Base-by-base conservation (phyloP, 2,329 filamentous ascomycete genomes). In the Stemphylium beticola region DNA sequence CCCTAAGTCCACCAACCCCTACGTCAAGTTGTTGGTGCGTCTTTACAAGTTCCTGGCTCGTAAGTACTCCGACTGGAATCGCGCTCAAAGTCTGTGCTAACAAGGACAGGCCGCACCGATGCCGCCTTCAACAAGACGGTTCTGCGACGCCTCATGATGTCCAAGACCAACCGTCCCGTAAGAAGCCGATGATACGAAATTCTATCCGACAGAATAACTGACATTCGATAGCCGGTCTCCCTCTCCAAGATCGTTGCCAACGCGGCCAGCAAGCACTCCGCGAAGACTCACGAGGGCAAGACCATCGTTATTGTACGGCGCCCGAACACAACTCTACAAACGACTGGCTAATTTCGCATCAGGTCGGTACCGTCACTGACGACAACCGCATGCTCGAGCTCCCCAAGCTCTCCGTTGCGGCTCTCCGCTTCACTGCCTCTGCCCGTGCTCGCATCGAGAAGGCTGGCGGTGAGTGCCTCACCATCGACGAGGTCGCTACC, bases 71-170 rank as follows among this genome's bases (percentile, higher is more conserved):
- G 14, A 18, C 14, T 17, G 29, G 18, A 24, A 46, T 55, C 54
- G 37, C 34, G 42, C 58, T 36, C 49, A 49, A 42, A 50, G 50
- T 47, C 51, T 55, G 53, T 48, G 69, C 72, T 74, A 60, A 74
- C 66, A 49, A 39, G 34, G 36, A 49, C 73, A 96, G 91, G 92
- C 83, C 93, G 95, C 78, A 99, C 95, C 78, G 95, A 98, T 81
- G 87, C 92, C 67, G 87, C 86, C 83, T 99, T 99, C 91, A 99
- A 99, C 90, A 96, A 96, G 86, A 91, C 95, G 75, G 87, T 99
- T 77, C 91, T 99, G 75, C 92, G 93, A 80, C 91, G 95, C 76
- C 90, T 99, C 61, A 96, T 96, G 79, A 96, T 95, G 91, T 96
- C 92, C 80, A 92, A 93, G 82, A 96, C 96, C 83, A 98, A 98